These are phyloP conservation scores for Fraxinus velutina DNA, from an alignment of 305 asterid genomes.

Conservation along the genomic window DNA sequence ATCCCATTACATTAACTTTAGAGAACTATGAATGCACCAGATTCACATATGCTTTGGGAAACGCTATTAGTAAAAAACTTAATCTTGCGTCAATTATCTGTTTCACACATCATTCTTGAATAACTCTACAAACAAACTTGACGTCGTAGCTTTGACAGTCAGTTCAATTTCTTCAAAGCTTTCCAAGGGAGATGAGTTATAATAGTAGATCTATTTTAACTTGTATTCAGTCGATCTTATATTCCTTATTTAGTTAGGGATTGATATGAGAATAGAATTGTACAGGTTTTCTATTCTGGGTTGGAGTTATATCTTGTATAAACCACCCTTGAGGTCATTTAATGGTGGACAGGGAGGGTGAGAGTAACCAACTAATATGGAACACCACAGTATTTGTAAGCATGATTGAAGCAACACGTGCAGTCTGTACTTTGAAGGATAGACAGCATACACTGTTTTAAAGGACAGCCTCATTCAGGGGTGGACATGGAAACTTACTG, in stretches of 20 bases:
- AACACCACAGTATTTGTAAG: not conserved
- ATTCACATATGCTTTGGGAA: not conserved
- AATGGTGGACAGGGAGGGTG: not conserved
- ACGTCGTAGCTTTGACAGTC: not conserved
- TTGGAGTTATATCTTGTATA: not conserved
- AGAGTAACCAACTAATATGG: not conserved
- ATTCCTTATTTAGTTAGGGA: not conserved
- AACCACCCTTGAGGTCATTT: not conserved
- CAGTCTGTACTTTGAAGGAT: not conserved
- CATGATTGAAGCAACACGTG: not conserved
- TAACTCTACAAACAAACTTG: not conserved
- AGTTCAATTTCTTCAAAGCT: not conserved
- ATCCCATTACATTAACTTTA: not conserved
- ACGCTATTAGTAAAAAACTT: not conserved
- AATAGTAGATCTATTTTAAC: not conserved
- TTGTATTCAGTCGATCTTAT: not conserved
- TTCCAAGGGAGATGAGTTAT: not conserved
- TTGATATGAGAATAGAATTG: not conserved
- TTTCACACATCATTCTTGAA: not conserved
- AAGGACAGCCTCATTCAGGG: not conserved
- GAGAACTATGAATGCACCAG: not conserved
- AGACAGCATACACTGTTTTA: not conserved
- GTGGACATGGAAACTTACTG: not conserved
- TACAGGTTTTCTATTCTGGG: not conserved
- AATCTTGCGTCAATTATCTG: not conserved